phyloP scores from a whole-genome alignment of 257 asterid genomes.

The Osmanthus fragrans region DNA sequence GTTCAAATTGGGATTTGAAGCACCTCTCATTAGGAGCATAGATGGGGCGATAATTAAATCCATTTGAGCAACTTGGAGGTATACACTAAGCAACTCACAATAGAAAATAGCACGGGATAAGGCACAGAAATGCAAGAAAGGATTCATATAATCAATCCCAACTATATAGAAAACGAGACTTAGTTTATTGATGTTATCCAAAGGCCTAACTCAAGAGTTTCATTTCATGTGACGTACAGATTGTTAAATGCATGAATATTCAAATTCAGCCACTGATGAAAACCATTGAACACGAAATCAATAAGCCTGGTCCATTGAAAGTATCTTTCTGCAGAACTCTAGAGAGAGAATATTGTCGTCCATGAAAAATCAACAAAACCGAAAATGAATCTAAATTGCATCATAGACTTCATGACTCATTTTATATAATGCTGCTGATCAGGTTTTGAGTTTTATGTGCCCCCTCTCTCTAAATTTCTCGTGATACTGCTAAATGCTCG shows the following conservation, averaged over 20 bases:
- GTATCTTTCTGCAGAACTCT: background rate
- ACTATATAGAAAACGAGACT: no score
- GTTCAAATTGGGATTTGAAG: no score
- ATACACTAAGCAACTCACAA: no score
- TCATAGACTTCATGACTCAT: background rate
- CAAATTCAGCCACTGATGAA: conserved; percentile 19
- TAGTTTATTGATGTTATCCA: background rate
- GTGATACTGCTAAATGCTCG: background rate
- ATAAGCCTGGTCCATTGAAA: background rate
- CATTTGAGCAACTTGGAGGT: no score
- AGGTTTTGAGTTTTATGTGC: background rate
- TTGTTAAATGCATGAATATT: conserved; percentile 15
- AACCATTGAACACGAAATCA: background rate
- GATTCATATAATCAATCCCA: no score
- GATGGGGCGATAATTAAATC: no score
- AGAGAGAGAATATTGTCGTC: background rate
- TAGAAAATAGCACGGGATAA: no score
- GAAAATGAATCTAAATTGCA: background rate
- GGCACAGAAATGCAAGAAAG: no score
- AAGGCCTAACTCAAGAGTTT: conserved; percentile 17
- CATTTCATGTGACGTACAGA: no score
- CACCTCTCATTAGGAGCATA: no score
- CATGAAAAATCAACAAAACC: background rate
- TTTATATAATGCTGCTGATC: background rate
- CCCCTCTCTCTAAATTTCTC: background rate